Evolutionary conservation across 768 basidiomycete species (phyloP), one percentile per base, ranked within the genome.

Genomic region (Kwoniella sp.): DNA sequence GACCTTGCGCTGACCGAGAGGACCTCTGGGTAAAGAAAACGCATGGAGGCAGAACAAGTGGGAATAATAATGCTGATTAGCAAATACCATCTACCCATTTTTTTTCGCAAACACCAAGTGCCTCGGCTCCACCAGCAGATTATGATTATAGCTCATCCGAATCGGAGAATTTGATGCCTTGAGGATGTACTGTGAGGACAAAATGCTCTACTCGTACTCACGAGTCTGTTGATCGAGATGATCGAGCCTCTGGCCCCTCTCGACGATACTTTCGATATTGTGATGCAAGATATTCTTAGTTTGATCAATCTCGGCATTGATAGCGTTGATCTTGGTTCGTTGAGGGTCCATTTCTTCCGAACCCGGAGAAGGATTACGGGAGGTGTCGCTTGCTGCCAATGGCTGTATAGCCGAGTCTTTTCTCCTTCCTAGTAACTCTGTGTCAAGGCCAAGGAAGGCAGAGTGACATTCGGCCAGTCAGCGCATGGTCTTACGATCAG

Each of bases 221-320:
- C 73, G 64, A 21, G 69, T 64, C 40, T 64, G 49, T 9, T 68
- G 54, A 36, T 71, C 57, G 0, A 75, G 50, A 49, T 64, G 25
- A 46, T 70, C 63, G n/a, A 75, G 44, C 40, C 37, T 53, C 44
- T 68, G 64, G 3, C 71, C 71, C 7, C 73, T 52, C 52, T 72
- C 59, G 15, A 17, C 33, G 9, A 72, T 67, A 5, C 30, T 57
- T 24, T 67, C 55, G 9, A 70, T 70, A 44, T 70, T 75, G 4
- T 63, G 29, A 19, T 60, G 40, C 46, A 71, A 36, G 19, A 46
- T 26, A 17, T 57, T 19, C 33, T 49, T 65, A 10, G 62, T 56
- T n/a, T 62, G 27, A 3, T 65, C 54, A n/a, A 71, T 25, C n/a
- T 59, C 48, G 2, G 46, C 26, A 22, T 68, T 55, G 29, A 65